Percentiles rank a stretch among this genome's conserved stretches.
Evolutionary conservation across 2,329 filamentous ascomycete species (phyloP).

Genomic region (Mollisiaceae sp.): DNA sequence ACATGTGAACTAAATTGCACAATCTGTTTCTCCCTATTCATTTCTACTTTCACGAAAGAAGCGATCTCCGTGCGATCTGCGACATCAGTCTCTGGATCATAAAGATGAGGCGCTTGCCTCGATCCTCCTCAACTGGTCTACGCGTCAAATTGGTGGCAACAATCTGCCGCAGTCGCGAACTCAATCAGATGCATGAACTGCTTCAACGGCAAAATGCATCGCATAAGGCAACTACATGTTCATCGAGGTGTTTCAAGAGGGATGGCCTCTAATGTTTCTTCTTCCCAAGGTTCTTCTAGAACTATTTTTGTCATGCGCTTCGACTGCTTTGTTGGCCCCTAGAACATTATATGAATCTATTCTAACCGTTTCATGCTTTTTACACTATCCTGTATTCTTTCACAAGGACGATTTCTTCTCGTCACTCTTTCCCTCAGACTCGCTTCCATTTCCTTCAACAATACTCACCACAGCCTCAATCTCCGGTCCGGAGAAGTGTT

Average conservation of each 20-base stretch:
- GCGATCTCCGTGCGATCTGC: background rate
- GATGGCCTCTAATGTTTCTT: background rate
- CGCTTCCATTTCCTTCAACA: constrained; percentile 19
- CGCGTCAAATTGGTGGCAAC: constrained; percentile 14
- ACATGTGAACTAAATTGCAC: background rate
- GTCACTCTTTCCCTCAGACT: constrained; percentile 21
- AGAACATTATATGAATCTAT: background rate
- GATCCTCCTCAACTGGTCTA: background rate
- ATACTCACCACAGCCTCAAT: constrained; percentile 31
- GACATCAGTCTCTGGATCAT: background rate
- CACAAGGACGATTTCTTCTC: constrained; percentile 14
- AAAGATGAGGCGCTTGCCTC: background rate
- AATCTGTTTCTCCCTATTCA: background rate
- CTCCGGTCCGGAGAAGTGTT: constrained; percentile 55
- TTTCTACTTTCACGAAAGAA: background rate
- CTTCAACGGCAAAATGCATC: constrained; percentile 21
- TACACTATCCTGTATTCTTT: background rate
- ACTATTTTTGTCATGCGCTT: no score
- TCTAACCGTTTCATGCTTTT: background rate
- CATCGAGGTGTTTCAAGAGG: background rate
- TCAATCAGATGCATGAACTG: constrained; percentile 18
- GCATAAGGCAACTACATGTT: background rate
- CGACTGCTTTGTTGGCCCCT: no score
- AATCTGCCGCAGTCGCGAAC: background rate
- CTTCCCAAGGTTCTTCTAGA: background rate